Evolutionary conservation across 495 filamentous ascomycete species (phyloP), one percentile per base, ranked within the genome.

Genomic region (Lasiosphaeris hirsuta): DNA sequence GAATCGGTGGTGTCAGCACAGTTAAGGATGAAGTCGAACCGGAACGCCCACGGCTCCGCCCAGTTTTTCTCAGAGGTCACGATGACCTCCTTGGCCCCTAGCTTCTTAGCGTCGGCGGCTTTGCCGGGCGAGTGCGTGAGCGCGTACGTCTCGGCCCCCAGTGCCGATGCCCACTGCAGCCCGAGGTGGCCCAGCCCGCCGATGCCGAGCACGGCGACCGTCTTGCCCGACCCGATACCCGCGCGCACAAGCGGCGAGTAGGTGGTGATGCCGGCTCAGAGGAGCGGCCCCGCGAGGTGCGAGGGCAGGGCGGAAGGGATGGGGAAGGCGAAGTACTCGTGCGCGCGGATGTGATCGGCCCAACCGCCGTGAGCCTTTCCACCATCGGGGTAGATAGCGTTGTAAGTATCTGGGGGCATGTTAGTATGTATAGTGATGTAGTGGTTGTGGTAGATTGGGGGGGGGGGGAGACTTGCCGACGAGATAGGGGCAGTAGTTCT

Each of bases 201-300:
- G 38, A 91, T 77, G 58, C 88, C 88, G 9, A 88, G 76, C 37
- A 90, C 78, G 36, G 77, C 88, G 15, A 90, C 84, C 60, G 83
- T 85, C 73, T 89, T 85, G 18, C 86, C 85, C 0, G 86, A 84
- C 0, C 86, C 83, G 19, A 78, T 69, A 17, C 78, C 81, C 19
- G 83, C 77, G 17, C 85, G 78, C 5, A 85, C 81, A 0, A 92
- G 74, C 0, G 89, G 86, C 19, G 80, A 82, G 73, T 84, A 92
- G 1, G 81, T 81, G 1, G 90, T 92, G 35, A 92, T 64, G 39
- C 90, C 89, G 23, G 87, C 88, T 67, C 90, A 95, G 58, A 93
- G 79, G 77, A 91, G 86, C 0, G 90, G 90, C 8, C 87, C 90
- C 5, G 86, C 90, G 3, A 82, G 64, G 45, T 79, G 74, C 14